phyloP scores from a whole-genome alignment of 768 basidiomycete species.

The Gyrodon lividus region DNA sequence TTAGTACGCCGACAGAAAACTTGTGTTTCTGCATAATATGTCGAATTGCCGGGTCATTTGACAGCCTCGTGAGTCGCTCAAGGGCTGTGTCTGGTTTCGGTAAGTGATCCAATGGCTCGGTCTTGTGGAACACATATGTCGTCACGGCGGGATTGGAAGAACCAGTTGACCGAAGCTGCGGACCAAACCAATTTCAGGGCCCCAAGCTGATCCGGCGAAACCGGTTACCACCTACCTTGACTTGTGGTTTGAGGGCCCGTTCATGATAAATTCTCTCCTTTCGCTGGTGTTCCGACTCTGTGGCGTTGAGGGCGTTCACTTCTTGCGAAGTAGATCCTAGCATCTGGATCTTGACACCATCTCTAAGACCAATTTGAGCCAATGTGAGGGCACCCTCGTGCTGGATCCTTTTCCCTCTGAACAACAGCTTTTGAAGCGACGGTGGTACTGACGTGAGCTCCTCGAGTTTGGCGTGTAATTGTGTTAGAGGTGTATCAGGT shows the following conservation, averaged over 20 bases:
- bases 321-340: constrained; percentile 64
- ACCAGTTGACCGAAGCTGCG: constrained; percentile 57
- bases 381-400: constrained; percentile 33
- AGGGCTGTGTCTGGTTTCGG: constrained; percentile 60
- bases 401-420: constrained; percentile 58
- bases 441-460: constrained; percentile 67
- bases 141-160: constrained; percentile 37
- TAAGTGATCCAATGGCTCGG: constrained; percentile 61
- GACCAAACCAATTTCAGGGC: not conserved
- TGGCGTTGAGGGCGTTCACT: constrained; percentile 49
- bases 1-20: constrained; percentile 66
- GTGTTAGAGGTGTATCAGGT: constrained; percentile 49
- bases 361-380: constrained; percentile 53
- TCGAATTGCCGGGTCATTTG: constrained; percentile 68
- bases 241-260: constrained; percentile 53
- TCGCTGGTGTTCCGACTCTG: constrained; percentile 56
- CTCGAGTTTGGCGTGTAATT: constrained; percentile 52
- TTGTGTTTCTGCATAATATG: constrained; percentile 71
- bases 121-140: constrained; percentile 61
- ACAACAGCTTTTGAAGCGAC: constrained; percentile 67
- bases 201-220: not conserved
- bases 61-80: constrained; percentile 52
- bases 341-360: constrained; percentile 68
- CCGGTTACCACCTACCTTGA: constrained; percentile 45
- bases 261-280: constrained; percentile 59